Percentiles rank a stretch among this genome's conserved stretches.
Evolutionary conservation across 2,329 filamentous ascomycete species (phyloP).

Genomic region (Cordyceps cateniannulata): DNA sequence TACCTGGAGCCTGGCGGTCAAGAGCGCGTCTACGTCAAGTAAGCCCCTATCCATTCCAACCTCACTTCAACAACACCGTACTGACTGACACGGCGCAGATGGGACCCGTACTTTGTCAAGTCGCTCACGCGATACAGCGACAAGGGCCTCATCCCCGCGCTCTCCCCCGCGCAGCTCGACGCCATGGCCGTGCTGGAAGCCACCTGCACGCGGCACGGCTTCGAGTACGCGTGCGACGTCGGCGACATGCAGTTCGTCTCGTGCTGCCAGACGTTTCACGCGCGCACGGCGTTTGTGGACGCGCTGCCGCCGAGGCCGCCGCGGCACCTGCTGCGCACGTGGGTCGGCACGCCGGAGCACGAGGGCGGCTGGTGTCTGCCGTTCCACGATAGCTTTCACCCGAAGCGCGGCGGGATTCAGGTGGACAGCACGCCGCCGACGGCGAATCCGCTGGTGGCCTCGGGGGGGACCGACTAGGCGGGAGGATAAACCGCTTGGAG

Average conservation of each 20-base stretch:
- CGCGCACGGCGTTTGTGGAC: slow-evolving; percentile 25
- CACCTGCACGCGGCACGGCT: slow-evolving; percentile 51
- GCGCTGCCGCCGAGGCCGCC: slow-evolving; percentile 60
- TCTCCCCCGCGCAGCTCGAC: slow-evolving; percentile 62
- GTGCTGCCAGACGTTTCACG: slow-evolving; percentile 12
- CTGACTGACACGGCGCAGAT: slow-evolving; percentile 45
- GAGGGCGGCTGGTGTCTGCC: slow-evolving; percentile 84
- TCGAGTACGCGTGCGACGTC: slow-evolving; percentile 42
- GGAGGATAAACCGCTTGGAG: background rate
- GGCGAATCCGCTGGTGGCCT: slow-evolving; percentile 30
- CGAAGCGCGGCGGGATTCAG: slow-evolving; percentile 85
- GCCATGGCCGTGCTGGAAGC: slow-evolving; percentile 58
- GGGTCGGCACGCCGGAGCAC: slow-evolving; percentile 73
- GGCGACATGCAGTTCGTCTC: slow-evolving; percentile 70
- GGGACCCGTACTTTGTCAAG: slow-evolving; percentile 83
- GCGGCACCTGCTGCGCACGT: slow-evolving; percentile 75
- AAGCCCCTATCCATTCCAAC: background rate
- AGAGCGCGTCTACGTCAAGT: slow-evolving; percentile 59
- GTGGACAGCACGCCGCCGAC: slow-evolving; percentile 73
- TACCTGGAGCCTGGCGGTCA: slow-evolving; percentile 58
- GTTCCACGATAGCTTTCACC: slow-evolving; percentile 73
- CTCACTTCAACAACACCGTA: background rate
- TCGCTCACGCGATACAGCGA: slow-evolving; percentile 70
- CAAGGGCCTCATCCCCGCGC: slow-evolving; percentile 62
- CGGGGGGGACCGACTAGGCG: slow-evolving; percentile 1